These are phyloP conservation scores for Oxytropis ochrocephala DNA, from an alignment of 306 rosid species.

Conservation along the genomic window DNA sequence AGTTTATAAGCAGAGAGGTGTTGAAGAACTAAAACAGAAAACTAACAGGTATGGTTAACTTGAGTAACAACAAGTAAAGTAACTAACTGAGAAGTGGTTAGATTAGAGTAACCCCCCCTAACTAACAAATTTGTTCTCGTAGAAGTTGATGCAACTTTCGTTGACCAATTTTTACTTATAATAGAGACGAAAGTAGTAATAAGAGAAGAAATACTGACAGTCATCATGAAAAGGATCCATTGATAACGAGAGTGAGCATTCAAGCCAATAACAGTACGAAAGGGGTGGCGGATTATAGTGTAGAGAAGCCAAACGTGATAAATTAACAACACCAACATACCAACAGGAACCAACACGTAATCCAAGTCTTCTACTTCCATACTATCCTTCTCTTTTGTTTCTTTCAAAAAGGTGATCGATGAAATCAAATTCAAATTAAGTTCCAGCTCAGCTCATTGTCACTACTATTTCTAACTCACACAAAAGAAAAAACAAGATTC, in stretches of 20 bases:
- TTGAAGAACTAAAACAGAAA: too few species aligned
- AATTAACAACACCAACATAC: constrained; percentile 41
- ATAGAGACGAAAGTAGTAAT: background rate
- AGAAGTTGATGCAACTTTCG: too few species aligned
- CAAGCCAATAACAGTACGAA: constrained; percentile 72
- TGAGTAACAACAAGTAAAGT: too few species aligned
- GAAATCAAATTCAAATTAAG: background rate
- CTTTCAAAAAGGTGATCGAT: background rate
- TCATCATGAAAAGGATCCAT: constrained; percentile 73
- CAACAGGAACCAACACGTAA: constrained; percentile 63
- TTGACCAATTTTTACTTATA: too few species aligned
- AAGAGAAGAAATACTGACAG: constrained; percentile 46
- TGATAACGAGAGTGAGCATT: constrained; percentile 73
- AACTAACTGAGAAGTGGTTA: too few species aligned
- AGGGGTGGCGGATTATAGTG: constrained; percentile 43
- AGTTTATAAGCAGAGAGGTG: too few species aligned
- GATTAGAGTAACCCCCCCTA: too few species aligned
- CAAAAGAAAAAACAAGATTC: too few species aligned
- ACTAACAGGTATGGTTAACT: too few species aligned
- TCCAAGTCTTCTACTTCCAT: constrained; percentile 59
- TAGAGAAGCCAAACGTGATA: constrained; percentile 68
- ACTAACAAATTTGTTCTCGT: too few species aligned
- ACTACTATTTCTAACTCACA: background rate
- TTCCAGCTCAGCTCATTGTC: background rate
- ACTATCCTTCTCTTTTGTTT: background rate